phyloP scores from a whole-genome alignment of 2,329 filamentous ascomycete genomes.

The Claviceps humidiphila region DNA sequence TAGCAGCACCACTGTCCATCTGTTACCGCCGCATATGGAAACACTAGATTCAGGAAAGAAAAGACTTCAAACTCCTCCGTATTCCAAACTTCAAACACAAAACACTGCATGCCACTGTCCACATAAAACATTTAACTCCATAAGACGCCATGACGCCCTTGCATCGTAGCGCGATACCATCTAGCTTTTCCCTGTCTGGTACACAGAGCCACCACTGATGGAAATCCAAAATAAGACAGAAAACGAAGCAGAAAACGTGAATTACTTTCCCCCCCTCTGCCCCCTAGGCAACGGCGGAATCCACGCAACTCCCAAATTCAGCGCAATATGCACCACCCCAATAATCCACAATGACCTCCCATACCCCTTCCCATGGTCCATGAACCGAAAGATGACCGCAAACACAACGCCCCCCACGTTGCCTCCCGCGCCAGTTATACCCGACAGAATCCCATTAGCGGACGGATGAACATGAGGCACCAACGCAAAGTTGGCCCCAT shows the following conservation, averaged over 20 bases:
- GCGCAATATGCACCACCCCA: constrained; percentile 56
- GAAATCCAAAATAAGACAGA: neutral
- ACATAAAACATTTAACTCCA: too few species aligned
- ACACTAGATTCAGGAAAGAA: too few species aligned
- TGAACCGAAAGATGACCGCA: constrained; percentile 69
- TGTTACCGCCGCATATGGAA: too few species aligned
- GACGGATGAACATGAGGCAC: constrained; percentile 76
- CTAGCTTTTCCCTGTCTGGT: too few species aligned
- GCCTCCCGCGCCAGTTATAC: constrained; percentile 64
- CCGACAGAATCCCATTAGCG: constrained; percentile 68
- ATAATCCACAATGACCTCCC: constrained; percentile 68
- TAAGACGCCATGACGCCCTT: too few species aligned
- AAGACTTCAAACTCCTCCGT: too few species aligned
- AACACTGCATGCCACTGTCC: too few species aligned
- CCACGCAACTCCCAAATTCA: constrained; percentile 52
- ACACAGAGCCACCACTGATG: too few species aligned
- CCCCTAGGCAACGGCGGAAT: constrained; percentile 41
- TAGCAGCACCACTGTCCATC: too few species aligned
- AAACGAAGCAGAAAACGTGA: neutral
- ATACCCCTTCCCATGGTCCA: constrained; percentile 48
- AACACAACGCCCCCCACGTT: constrained; percentile 81
- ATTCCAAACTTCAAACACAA: too few species aligned
- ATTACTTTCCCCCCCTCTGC: constrained; percentile 18
- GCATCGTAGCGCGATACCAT: too few species aligned
- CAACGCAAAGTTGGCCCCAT: constrained; percentile 76